Conservation (phyloP, 1,284 basidiomycete species). For the Phaffia rhodozyma region DNA sequence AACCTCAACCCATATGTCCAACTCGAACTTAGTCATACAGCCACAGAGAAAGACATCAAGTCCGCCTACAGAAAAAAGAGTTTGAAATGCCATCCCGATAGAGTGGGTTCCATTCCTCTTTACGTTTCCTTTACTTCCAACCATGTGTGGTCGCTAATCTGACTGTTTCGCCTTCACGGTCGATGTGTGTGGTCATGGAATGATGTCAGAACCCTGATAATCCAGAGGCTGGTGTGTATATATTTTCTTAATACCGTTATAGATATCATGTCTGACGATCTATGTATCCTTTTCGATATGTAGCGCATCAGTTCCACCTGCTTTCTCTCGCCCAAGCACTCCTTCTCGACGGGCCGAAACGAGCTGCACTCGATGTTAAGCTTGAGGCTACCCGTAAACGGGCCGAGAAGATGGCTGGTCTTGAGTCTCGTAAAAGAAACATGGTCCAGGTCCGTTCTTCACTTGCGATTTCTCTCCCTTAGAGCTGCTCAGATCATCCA, state of each 20-base stretch:
- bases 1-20: constrained; percentile 60
- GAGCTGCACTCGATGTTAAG: constrained; percentile 70
- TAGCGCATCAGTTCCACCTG: constrained; percentile 72
- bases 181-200: background rate
- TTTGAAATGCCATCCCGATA: constrained; percentile 78
- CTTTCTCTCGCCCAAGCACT: constrained; percentile 76
- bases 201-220: constrained; percentile 57
- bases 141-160: constrained; percentile 22
- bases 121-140: constrained; percentile 16
- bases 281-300: constrained; percentile 8
- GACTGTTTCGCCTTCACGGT: constrained; percentile 23
- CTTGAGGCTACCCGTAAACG: constrained; percentile 58
- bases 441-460: constrained; percentile 45
- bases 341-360: constrained; percentile 66
- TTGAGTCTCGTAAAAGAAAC: constrained; percentile 64
- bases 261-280: background rate
- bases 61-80: constrained; percentile 71
- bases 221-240: constrained; percentile 52
- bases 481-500: background rate
- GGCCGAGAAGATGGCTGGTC: constrained; percentile 58
- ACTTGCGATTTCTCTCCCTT: background rate
- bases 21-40: constrained; percentile 51
- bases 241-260: background rate
- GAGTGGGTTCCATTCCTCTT: constrained; percentile 40
- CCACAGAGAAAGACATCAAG: constrained; percentile 70